Conservation (phyloP, 179 eudicot genomes). For the Spergularia azorica region DNA sequence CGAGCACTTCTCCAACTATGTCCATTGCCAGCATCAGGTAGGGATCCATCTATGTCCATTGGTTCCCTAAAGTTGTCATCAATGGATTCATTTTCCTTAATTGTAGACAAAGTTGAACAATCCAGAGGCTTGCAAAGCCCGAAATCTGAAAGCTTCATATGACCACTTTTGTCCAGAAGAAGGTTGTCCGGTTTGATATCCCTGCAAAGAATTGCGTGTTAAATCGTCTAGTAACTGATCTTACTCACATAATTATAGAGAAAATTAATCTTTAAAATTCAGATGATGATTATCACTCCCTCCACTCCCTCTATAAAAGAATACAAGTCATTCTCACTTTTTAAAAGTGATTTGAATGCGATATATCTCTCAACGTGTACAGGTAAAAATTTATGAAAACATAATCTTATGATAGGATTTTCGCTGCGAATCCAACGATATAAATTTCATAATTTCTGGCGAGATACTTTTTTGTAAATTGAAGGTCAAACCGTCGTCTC, state of each 20-base stretch:
- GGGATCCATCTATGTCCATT: constrained; percentile 82
- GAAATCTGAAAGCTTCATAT: constrained; percentile 99
- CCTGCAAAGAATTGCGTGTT: constrained; percentile 42
- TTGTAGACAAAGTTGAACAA: constrained; percentile 82
- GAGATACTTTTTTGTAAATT: no score
- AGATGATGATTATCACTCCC: background rate
- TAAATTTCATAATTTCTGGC: no score
- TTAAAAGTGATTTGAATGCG: no score
- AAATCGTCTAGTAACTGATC: background rate
- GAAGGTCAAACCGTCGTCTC: no score
- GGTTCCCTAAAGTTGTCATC: constrained; percentile 68
- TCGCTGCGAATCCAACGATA: no score
- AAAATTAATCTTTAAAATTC: background rate
- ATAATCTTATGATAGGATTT: no score
- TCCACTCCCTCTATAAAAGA: no score
- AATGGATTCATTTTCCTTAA: constrained; percentile 84
- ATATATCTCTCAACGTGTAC: no score
- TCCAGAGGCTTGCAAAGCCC: constrained; percentile 99
- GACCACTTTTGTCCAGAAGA: constrained; percentile 91
- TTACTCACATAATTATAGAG: constrained; percentile 1
- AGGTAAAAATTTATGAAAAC: no score
- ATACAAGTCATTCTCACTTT: no score
- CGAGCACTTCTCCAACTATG: constrained; percentile 84
- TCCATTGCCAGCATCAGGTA: constrained; percentile 74
- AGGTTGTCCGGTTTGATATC: constrained; percentile 99